These are phyloP conservation scores for Diaporthe longicolla DNA, from an alignment of 2,329 filamentous ascomycete species.

Conservation along the genomic window DNA sequence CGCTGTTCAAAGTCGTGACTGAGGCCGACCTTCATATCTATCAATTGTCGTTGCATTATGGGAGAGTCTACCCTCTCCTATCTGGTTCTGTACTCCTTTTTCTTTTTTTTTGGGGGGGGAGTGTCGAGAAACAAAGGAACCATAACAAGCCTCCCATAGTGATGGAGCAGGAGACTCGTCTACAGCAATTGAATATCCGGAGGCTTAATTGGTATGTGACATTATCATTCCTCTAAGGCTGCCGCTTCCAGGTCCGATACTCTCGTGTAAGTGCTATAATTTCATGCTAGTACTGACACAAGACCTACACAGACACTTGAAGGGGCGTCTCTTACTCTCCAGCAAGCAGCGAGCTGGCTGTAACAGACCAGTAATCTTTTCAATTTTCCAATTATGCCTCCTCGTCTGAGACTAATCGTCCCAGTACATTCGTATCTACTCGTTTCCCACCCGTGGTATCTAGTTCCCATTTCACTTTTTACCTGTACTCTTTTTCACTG, in stretches of 20 bases:
- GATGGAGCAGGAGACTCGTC: not conserved
- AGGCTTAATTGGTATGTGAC: not conserved
- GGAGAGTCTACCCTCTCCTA: not conserved
- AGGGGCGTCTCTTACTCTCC: not conserved
- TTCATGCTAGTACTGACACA: not conserved
- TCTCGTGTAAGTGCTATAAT: not conserved
- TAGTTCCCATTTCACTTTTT: slow-evolving; percentile 15
- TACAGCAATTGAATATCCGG: not conserved
- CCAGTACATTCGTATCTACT: slow-evolving; percentile 27
- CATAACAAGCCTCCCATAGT: not conserved
- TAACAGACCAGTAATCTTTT: slow-evolving; percentile 1
- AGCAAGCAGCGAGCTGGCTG: not conserved
- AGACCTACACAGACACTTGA: not conserved
- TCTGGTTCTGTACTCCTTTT: not conserved
- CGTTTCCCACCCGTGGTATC: slow-evolving; percentile 11
- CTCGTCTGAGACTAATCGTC: not conserved
- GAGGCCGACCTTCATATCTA: not conserved
- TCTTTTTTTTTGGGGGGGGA: not conserved
- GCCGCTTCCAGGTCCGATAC: not conserved
- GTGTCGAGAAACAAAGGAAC: not conserved
- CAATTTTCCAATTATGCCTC: not conserved
- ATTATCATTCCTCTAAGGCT: not conserved
- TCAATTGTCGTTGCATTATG: not conserved
- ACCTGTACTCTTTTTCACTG: not conserved
- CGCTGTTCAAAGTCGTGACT: not conserved